Percentiles rank a stretch among this genome's conserved stretches.
Evolutionary conservation across 345 rosid genomes (phyloP).

Genomic region (Fremontodendron californicum): DNA sequence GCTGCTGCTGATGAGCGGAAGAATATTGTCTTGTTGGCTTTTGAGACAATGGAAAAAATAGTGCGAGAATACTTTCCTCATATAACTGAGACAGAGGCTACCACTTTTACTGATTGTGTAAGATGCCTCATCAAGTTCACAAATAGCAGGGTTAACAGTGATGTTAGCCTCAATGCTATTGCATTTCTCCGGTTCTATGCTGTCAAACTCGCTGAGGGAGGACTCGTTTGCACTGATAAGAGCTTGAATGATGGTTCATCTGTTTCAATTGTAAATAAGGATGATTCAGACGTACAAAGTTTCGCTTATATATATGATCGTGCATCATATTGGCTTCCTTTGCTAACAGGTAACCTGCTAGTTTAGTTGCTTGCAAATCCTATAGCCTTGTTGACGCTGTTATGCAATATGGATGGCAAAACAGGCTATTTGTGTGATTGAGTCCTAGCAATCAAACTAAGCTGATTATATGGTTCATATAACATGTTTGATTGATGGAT

Average conservation of each 20-base stretch:
- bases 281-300: constrained; percentile 33
- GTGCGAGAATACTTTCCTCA: constrained; percentile 92
- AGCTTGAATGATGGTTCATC: constrained; percentile 36
- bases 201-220: constrained; percentile 89
- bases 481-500: not conserved
- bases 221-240: constrained; percentile 65
- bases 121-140: constrained; percentile 94
- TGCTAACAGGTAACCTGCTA: constrained; percentile 70
- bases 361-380: constrained; percentile 10
- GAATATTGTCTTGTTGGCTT: constrained; percentile 83
- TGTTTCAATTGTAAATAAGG: constrained; percentile 31
- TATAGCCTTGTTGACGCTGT: not conserved
- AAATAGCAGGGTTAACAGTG: constrained; percentile 79
- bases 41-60: constrained; percentile 94
- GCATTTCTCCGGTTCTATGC: constrained; percentile 98
- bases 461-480: not conserved
- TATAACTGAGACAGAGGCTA: constrained; percentile 90
- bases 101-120: constrained; percentile 92
- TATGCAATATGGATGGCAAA: not conserved
- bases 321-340: constrained; percentile 87
- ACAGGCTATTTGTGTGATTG: not conserved
- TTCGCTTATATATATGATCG: constrained; percentile 61
- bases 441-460: not conserved
- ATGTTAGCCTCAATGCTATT: constrained; percentile 94
- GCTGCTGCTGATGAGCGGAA: constrained; percentile 94